A percentile compares a stretch with the other conserved stretches of the same genome.
These are phyloP conservation scores for Cyclotella distinguenda DNA, from an alignment of 108 stramenopile species.

Conservation along the genomic window DNA sequence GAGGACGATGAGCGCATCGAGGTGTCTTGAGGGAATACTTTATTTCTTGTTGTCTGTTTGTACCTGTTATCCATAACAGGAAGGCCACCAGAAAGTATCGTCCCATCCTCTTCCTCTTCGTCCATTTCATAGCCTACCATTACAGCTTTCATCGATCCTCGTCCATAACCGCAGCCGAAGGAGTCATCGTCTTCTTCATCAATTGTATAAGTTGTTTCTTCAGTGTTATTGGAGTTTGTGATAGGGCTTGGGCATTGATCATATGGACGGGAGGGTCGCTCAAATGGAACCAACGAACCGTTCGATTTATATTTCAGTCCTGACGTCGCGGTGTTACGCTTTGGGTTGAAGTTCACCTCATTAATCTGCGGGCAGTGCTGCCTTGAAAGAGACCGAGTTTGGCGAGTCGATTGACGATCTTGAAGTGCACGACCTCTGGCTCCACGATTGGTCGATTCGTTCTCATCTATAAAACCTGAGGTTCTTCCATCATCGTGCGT, in stretches of 20 bases:
- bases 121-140: constrained; percentile 2
- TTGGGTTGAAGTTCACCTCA: constrained; percentile 10
- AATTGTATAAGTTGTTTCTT: constrained; percentile 3
- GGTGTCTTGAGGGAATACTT: neutral
- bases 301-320: neutral
- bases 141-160: neutral
- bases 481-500: neutral
- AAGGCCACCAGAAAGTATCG: neutral
- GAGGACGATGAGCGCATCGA: constrained; percentile 1
- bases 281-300: neutral
- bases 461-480: neutral
- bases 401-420: neutral
- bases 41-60: neutral
- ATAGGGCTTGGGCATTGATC: neutral
- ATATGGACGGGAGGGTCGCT: constrained; percentile 5
- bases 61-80: neutral
- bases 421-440: neutral
- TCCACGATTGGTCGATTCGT: neutral
- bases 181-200: constrained; percentile 16
- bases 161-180: neutral
- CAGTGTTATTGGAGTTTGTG: neutral
- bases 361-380: neutral
- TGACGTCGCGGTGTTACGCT: neutral
- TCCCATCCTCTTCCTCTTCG: constrained; percentile 11
- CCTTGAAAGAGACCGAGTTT: neutral